These are phyloP conservation scores for Cryphonectria japonica DNA, from an alignment of 2,329 filamentous ascomycete species.

Conservation along the genomic window DNA sequence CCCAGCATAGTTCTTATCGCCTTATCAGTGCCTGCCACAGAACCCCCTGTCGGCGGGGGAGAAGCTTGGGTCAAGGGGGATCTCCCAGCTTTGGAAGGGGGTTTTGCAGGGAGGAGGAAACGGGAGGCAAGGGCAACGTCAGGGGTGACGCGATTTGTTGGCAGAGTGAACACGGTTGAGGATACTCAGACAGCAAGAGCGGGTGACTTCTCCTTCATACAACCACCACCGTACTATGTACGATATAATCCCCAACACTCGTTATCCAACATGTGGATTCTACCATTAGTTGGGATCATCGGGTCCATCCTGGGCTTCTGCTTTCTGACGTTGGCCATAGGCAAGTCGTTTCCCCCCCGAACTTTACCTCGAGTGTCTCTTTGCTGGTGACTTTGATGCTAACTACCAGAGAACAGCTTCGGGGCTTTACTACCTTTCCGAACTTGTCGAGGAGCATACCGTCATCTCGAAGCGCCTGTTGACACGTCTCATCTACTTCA, in stretches of 20 bases:
- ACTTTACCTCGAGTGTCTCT: neutral
- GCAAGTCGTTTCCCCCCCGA: constrained; percentile 48
- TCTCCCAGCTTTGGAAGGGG: neutral
- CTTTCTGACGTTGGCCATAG: constrained; percentile 93
- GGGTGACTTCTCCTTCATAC: neutral
- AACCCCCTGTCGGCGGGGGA: neutral
- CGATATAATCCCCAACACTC: neutral
- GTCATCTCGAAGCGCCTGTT: constrained; percentile 89
- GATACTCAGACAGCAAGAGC: neutral
- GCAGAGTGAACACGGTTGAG: constrained; percentile 26
- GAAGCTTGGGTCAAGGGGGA: constrained; percentile 1
- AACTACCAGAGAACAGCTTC: constrained; percentile 64
- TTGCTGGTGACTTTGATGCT: constrained; percentile 11
- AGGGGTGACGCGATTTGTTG: constrained; percentile 25
- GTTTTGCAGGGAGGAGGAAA: neutral
- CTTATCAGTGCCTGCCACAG: constrained; percentile 8
- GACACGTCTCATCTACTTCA: constrained; percentile 79
- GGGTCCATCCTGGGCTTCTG: constrained; percentile 87
- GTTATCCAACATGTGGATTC: constrained; percentile 79
- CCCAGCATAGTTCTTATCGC: constrained; percentile 9
- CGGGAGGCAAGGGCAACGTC: constrained; percentile 21
- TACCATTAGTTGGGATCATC: constrained; percentile 87
- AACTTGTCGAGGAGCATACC: constrained; percentile 97
- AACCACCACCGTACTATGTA: constrained; percentile 8
- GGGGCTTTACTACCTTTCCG: constrained; percentile 97